Evolutionary conservation across 768 basidiomycete genomes (phyloP).

Genomic region (Solioccasus polychromus): DNA sequence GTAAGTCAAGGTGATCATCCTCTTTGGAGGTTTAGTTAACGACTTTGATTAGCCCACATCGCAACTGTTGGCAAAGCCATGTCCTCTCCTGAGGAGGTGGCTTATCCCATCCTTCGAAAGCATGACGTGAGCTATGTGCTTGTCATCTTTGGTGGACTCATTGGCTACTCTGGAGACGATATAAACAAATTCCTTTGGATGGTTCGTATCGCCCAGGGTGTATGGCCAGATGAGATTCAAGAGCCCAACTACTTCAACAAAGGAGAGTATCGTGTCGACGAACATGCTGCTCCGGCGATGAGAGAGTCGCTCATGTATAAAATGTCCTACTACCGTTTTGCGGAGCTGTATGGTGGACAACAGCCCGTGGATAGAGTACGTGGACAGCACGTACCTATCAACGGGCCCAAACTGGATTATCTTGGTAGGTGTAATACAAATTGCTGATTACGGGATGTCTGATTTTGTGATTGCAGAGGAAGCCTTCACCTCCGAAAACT

Average conservation of each 20-base stretch:
- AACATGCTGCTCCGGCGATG: slow-evolving; percentile 81
- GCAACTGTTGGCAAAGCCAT: slow-evolving; percentile 99
- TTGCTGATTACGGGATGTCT: background rate
- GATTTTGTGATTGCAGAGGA: slow-evolving; percentile 56
- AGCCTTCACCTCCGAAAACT: slow-evolving; percentile 99
- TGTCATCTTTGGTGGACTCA: slow-evolving; percentile 93
- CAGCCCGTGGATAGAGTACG: slow-evolving; percentile 84
- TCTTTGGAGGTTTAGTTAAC: slow-evolving; percentile 7
- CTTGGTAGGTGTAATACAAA: slow-evolving; percentile 55
- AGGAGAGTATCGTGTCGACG: slow-evolving; percentile 94
- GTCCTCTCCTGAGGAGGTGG: slow-evolving; percentile 90
- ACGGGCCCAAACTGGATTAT: slow-evolving; percentile 81
- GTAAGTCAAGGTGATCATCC: slow-evolving; percentile 44
- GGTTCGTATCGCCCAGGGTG: slow-evolving; percentile 91
- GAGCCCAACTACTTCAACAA: slow-evolving; percentile 93
- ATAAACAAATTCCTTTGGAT: slow-evolving; percentile 99
- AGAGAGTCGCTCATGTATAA: slow-evolving; percentile 98
- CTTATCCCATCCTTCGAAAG: slow-evolving; percentile 94
- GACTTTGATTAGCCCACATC: slow-evolving; percentile 69
- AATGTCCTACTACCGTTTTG: slow-evolving; percentile 97
- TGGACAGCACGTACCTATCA: slow-evolving; percentile 75
- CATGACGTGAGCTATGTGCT: slow-evolving; percentile 98
- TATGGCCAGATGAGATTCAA: slow-evolving; percentile 98
- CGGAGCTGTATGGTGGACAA: slow-evolving; percentile 79
- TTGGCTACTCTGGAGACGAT: slow-evolving; percentile 98